phyloP scores from a whole-genome alignment of 2,329 filamentous ascomycete genomes.

The Fusarium buharicum region DNA sequence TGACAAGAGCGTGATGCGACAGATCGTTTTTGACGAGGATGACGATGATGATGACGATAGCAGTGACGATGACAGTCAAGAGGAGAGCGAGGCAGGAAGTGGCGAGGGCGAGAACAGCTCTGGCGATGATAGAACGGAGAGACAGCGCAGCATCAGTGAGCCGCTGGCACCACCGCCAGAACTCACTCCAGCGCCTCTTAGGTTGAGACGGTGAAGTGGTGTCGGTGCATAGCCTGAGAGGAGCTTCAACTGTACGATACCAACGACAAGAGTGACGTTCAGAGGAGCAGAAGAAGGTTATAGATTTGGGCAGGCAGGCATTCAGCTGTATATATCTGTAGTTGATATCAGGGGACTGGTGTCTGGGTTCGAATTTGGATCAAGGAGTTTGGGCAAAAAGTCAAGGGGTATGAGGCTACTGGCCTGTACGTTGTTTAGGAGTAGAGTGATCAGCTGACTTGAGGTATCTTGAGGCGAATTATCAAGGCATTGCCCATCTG shows the following conservation, averaged over 20 bases:
- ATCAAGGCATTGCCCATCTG: neutral
- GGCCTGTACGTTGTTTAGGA: conserved; percentile 1
- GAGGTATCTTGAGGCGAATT: conserved; percentile 13
- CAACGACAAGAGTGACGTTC: conserved; percentile 32
- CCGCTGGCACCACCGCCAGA: conserved; percentile 51
- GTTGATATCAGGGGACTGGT: conserved; percentile 11
- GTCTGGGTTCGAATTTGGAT: conserved; percentile 19
- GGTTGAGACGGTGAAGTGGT: conserved; percentile 44
- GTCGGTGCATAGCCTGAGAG: conserved; percentile 18
- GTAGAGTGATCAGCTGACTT: conserved; percentile 4
- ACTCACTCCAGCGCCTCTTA: conserved; percentile 50
- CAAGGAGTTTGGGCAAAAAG: conserved; percentile 33
- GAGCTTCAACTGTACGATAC: conserved; percentile 34
- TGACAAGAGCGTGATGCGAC: conserved; percentile 86
- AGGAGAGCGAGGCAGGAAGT: conserved; percentile 52
- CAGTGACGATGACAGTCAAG: conserved; percentile 63
- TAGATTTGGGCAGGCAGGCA: conserved; percentile 2
- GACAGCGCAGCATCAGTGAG: conserved; percentile 65
- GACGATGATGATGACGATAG: conserved; percentile 73
- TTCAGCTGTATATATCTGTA: conserved; percentile 30
- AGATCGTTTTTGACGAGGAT: conserved; percentile 77
- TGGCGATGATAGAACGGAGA: conserved; percentile 65
- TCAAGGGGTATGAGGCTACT: conserved; percentile 7
- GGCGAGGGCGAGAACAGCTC: conserved; percentile 60
- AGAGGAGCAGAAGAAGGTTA: neutral